Evolutionary conservation across 2,329 filamentous ascomycete genomes (phyloP).

Genomic region (Cryphonectria carpinicola): DNA sequence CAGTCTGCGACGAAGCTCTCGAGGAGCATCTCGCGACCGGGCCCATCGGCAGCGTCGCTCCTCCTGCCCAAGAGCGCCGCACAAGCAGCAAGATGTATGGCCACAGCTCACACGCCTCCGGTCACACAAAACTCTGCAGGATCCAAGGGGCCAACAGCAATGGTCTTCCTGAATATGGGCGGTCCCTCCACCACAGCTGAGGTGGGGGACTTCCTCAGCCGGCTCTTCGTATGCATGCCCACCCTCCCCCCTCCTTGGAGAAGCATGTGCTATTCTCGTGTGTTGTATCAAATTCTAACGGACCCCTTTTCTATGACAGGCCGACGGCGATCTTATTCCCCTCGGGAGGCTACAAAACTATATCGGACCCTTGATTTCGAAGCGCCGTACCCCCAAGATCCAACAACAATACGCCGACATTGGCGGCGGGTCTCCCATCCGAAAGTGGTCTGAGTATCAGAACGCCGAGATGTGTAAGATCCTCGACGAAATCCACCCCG

Average conservation of each 20-base stretch:
- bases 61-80: constrained; percentile 38
- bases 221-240: constrained; percentile 75
- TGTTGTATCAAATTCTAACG: neutral
- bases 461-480: constrained; percentile 96
- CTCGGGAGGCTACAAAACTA: constrained; percentile 89
- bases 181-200: constrained; percentile 87
- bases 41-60: constrained; percentile 28
- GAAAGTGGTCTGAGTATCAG: constrained; percentile 97
- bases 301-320: constrained; percentile 51
- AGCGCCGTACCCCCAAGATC: constrained; percentile 91
- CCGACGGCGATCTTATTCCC: constrained; percentile 94
- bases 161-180: constrained; percentile 99
- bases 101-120: constrained; percentile 67
- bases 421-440: constrained; percentile 95
- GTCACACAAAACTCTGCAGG: constrained; percentile 77
- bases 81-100: constrained; percentile 53
- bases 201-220: constrained; percentile 86
- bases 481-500: constrained; percentile 85
- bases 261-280: constrained; percentile 18
- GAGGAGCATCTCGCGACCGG: constrained; percentile 35
- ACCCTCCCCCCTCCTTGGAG: constrained; percentile 24
- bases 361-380: constrained; percentile 84
- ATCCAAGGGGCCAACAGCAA: constrained; percentile 83
- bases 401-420: constrained; percentile 94
- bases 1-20: constrained; percentile 45